Evolutionary conservation across 768 basidiomycete genomes (phyloP).

Genomic region (Mycena metata): DNA sequence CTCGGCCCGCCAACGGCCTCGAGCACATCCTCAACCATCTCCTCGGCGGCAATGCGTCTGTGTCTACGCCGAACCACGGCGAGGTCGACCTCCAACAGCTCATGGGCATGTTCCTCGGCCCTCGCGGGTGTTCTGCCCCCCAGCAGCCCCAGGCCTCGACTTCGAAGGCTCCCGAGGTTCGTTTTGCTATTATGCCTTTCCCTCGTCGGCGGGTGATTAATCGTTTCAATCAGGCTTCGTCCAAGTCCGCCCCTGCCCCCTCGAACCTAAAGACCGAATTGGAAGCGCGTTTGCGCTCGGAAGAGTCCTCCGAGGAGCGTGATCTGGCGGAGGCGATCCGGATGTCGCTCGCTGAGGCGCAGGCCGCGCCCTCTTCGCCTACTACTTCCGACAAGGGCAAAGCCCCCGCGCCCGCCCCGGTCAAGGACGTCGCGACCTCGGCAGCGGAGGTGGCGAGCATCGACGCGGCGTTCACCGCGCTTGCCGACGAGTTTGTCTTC

Average conservation of each 20-base stretch:
- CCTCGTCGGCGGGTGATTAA: not conserved
- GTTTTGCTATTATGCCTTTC: not conserved
- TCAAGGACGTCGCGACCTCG: slow-evolving; percentile 49
- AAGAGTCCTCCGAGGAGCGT: slow-evolving; percentile 48
- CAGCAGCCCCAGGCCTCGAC: slow-evolving; percentile 6
- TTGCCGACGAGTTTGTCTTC: slow-evolving; percentile 56
- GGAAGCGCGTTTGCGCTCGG: slow-evolving; percentile 16
- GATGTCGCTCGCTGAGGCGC: slow-evolving; percentile 48
- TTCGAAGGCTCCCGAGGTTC: slow-evolving; percentile 20
- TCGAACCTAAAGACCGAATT: slow-evolving; percentile 28
- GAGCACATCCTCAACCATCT: slow-evolving; percentile 20
- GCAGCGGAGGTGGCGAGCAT: slow-evolving; percentile 57
- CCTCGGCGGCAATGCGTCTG: slow-evolving; percentile 8
- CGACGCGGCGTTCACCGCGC: slow-evolving; percentile 55
- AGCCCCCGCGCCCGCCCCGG: slow-evolving; percentile 39
- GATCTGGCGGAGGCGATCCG: slow-evolving; percentile 58
- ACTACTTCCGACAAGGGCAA: slow-evolving; percentile 54
- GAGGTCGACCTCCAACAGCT: slow-evolving; percentile 28
- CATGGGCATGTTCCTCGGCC: slow-evolving; percentile 29
- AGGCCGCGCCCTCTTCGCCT: slow-evolving; percentile 20
- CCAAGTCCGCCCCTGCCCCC: slow-evolving; percentile 3
- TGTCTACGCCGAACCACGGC: not conserved
- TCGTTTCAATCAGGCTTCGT: slow-evolving; percentile 8
- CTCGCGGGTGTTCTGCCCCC: not conserved
- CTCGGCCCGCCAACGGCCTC: not conserved